phyloP scores from a whole-genome alignment of 768 basidiomycete genomes.

The Sarcomyxa edulis region DNA sequence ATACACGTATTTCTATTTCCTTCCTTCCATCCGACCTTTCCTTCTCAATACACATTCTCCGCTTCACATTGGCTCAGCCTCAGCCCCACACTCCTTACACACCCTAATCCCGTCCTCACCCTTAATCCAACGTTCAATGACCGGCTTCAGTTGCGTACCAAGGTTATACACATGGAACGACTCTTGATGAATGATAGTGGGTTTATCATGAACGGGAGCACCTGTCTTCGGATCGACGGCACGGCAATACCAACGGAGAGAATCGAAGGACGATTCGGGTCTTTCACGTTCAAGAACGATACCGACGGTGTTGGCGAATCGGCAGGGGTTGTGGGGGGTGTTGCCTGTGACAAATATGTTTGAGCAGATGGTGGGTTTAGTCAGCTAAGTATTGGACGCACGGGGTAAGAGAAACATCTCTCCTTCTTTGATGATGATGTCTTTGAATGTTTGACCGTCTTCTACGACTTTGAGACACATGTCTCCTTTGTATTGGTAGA shows the following conservation, averaged over 20 bases:
- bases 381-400: slow-evolving; percentile 24
- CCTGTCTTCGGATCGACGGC: no score
- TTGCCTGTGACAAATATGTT: slow-evolving; percentile 58
- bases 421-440: slow-evolving; percentile 88
- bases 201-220: slow-evolving; percentile 49
- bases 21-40: no score
- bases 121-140: slow-evolving; percentile 81
- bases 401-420: slow-evolving; percentile 97
- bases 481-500: slow-evolving; percentile 92
- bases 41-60: no score
- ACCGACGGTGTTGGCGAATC: slow-evolving; percentile 87
- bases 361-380: not conserved
- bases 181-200: slow-evolving; percentile 80
- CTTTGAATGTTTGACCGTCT: slow-evolving; percentile 70
- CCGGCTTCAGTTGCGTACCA: slow-evolving; percentile 88
- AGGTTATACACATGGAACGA: slow-evolving; percentile 85
- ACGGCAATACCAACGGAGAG: slow-evolving; percentile 87
- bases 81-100: slow-evolving; percentile 65
- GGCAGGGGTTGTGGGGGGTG: slow-evolving; percentile 93
- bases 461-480: slow-evolving; percentile 90
- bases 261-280: slow-evolving; percentile 75
- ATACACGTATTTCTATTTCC: no score
- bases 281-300: slow-evolving; percentile 86
- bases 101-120: slow-evolving; percentile 51
- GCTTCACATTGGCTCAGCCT: no score